Conservation (phyloP, 1,139 yeast species). For the Lodderomyces pseudojiufengensis region DNA sequence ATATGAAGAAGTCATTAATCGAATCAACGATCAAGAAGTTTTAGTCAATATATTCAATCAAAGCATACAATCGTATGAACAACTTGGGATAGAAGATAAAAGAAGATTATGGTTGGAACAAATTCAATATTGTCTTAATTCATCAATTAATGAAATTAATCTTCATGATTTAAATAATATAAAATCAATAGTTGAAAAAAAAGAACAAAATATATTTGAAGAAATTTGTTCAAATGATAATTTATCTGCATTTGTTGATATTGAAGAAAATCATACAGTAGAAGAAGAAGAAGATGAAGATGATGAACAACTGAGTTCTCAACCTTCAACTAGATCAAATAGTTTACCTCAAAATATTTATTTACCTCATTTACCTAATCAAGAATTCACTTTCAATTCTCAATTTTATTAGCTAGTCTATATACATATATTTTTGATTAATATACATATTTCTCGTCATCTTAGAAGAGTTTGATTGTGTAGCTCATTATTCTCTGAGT, state of each 20-base stretch:
- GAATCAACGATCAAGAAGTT: conserved; percentile 1
- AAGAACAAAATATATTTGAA: conserved; percentile 15
- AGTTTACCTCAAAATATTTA: conserved; percentile 4
- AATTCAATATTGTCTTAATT: conserved; percentile 9
- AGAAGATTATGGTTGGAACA: conserved; percentile 14
- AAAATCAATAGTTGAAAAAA: conserved; percentile 11
- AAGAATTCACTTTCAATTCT: conserved; percentile 10
- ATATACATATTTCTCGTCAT: too few species aligned
- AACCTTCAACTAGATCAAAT: neutral
- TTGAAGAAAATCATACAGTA: conserved; percentile 10
- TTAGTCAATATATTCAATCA: conserved; percentile 7
- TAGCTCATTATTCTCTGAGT: too few species aligned
- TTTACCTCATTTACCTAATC: conserved; percentile 5
- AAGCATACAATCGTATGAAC: conserved; percentile 13
- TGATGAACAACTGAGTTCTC: neutral
- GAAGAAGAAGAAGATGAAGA: conserved; percentile 12
- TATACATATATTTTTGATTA: too few species aligned
- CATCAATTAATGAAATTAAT: conserved; percentile 13
- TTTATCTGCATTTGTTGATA: conserved; percentile 14
- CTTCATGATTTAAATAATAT: conserved; percentile 14
- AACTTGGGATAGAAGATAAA: conserved; percentile 9
- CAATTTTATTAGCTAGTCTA: conserved; percentile 6
- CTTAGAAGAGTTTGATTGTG: too few species aligned
- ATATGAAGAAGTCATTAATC: conserved; percentile 6
- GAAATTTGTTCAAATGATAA: conserved; percentile 16